Base-by-base conservation (phyloP, 176 grass and related monocot species). In the Oryza nivara region DNA sequence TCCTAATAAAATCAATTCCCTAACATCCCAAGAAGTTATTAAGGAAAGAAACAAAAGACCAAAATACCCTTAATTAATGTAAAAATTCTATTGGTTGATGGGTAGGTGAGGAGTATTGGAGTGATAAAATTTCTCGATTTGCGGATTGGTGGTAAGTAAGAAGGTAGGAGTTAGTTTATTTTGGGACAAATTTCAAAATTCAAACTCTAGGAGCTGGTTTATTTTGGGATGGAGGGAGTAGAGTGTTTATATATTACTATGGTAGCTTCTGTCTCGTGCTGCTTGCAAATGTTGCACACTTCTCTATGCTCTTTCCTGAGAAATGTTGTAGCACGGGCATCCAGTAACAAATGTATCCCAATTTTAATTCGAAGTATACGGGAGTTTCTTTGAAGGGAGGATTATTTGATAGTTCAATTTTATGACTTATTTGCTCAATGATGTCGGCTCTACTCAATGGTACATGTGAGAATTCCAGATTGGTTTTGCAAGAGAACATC, bases 221-320 rank as follows among this genome's bases (percentile, higher is more conserved):
- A 32, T 32, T 32, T 32, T 32, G 30, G 30, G 30, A 32, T 1
- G 30, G 30, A 3, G 30, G 30, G 30, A 32, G 30, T 32, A 68
- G 14, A 14, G 3, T 60, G 40, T 54, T 61, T 14, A 5, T 61
- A 4, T 45, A 28, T 65, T 41, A 19, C 20, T 16, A 36, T 78
- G 34, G 11, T 70, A 56, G 32, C 12, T 72, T 54, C 48, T 25
- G 48, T 58, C 67, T 66, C 38, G 32, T 70, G 25, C 26, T 56
- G 49, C 47, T 84, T 81, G 2, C 28, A 85, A 71, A 61, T 85
- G 20, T 41, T 84, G 72, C 48, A 20, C 47, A 69, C 41, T 75
- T 76, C 17, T 28, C 44, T 76, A 26, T 28, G 23, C 81, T 74
- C 49, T 54, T 23, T 65, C 35, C 38, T 64, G 19, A 26, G 26